These are phyloP conservation scores for Amanita exitialis DNA, from an alignment of 768 basidiomycete species.

Conservation along the genomic window DNA sequence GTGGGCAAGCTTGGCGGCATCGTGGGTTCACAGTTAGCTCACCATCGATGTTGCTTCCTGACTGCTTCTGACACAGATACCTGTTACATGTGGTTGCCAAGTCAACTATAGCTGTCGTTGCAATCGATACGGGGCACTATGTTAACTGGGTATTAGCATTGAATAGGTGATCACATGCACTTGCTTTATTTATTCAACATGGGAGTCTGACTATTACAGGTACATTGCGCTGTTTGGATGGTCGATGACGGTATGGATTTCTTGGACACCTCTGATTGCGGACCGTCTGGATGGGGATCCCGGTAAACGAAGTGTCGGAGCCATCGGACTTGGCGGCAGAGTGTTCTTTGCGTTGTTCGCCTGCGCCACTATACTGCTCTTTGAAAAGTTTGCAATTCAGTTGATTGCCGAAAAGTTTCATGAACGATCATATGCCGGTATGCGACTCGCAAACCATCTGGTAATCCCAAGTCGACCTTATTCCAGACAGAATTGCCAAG, in stretches of 20 bases:
- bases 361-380: constrained; percentile 58
- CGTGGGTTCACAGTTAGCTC: constrained; percentile 30
- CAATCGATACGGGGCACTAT: constrained; percentile 61
- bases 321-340: constrained; percentile 48
- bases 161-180: constrained; percentile 33
- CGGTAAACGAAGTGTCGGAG: constrained; percentile 21
- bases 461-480: background rate
- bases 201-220: constrained; percentile 12
- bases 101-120: constrained; percentile 62
- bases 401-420: constrained; percentile 80
- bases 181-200: background rate
- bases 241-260: constrained; percentile 57
- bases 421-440: constrained; percentile 61
- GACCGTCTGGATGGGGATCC: constrained; percentile 22
- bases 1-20: constrained; percentile 64
- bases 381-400: constrained; percentile 82
- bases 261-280: constrained; percentile 62
- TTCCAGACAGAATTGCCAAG: constrained; percentile 65
- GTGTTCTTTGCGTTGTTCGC: constrained; percentile 67
- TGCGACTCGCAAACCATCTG: constrained; percentile 5
- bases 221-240: constrained; percentile 64
- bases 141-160: constrained; percentile 71
- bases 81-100: constrained; percentile 36
- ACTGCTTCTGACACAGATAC: constrained; percentile 3
- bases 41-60: background rate